Evolutionary conservation across 2,329 filamentous ascomycete species (phyloP), one percentile per base, ranked within the genome.

Genomic region (Chaetoscypha palmicola): DNA sequence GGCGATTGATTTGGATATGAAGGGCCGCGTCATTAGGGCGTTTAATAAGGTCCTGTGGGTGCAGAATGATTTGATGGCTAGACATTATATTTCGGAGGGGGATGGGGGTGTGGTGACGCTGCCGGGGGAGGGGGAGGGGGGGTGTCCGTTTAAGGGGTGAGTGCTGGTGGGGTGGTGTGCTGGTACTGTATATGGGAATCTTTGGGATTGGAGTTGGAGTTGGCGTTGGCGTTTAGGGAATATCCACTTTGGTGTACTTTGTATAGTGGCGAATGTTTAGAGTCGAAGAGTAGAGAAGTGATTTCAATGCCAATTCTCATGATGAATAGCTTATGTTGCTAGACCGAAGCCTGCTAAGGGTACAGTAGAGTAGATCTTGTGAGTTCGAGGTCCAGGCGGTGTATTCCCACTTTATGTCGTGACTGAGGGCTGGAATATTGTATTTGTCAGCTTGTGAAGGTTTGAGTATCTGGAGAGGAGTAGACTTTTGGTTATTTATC

Each of bases 31-130:
- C 3, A 73, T 90, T 36, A 85, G 83, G 60, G 86, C 86, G 1
- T 69, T 91, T 17, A 79, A 79, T 50, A 91, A 92, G 63, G 80
- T 34, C 16, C 81, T 91, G 52, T 91, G 86, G 85, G 89, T 91
- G 53, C 86, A 91, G 64, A 91, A 91, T 60, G 86, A 91, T 62
- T 71, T 91, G 22, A 86, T 91, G 62, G 83, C 85, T n/a, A 85
- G 83, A 62, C 90, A 84, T 81, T 85, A 88, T 48, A 47, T 60
- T 22, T 24, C 16, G n/a, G 46, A 41, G 22, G 45, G 31, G 22
- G 33, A 23, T 3, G 44, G 20, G 7, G 11, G 3, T 1, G 28
- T 37, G 5, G 46, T 30, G 22, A 41, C 46, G 22, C 36, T 41
- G 21, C 9, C 32, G 1, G 50, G 39, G 23, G 46, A 22, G 16